These are phyloP conservation scores for Melampsora abietis-canadensis DNA, from an alignment of 1,284 basidiomycete genomes.

Conservation along the genomic window DNA sequence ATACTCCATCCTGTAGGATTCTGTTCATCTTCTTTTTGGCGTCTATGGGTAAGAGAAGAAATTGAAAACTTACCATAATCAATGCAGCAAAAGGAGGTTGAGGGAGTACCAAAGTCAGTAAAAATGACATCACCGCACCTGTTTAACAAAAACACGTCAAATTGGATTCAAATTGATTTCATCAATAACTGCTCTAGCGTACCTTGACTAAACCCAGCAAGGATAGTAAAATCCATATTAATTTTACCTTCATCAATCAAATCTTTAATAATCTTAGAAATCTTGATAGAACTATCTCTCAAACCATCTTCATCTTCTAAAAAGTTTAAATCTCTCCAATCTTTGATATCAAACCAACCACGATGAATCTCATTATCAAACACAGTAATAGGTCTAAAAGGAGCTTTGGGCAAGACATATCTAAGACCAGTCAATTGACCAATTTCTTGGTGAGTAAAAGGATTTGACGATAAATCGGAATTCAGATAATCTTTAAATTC, in stretches of 20 bases:
- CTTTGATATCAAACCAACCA: conserved; percentile 36
- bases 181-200: not conserved
- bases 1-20: too few species aligned
- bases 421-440: conserved; percentile 10
- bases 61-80: conserved; percentile 6
- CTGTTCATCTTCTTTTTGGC: not conserved
- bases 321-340: conserved; percentile 29
- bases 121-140: conserved; percentile 29
- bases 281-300: conserved; percentile 11
- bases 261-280: conserved; percentile 11
- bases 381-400: conserved; percentile 19
- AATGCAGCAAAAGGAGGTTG: conserved; percentile 16
- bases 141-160: not conserved
- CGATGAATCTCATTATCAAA: conserved; percentile 8
- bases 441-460: not conserved
- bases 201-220: conserved; percentile 37
- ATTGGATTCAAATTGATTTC: not conserved
- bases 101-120: conserved; percentile 13
- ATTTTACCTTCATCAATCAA: conserved; percentile 9
- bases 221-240: conserved; percentile 19
- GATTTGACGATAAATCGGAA: conserved; percentile 4
- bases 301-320: conserved; percentile 33
- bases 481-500: conserved; percentile 9
- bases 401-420: conserved; percentile 29
- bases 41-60: not conserved